These are phyloP conservation scores for Fomitopsis pulvina DNA, from an alignment of 768 basidiomycete genomes.

Conservation along the genomic window DNA sequence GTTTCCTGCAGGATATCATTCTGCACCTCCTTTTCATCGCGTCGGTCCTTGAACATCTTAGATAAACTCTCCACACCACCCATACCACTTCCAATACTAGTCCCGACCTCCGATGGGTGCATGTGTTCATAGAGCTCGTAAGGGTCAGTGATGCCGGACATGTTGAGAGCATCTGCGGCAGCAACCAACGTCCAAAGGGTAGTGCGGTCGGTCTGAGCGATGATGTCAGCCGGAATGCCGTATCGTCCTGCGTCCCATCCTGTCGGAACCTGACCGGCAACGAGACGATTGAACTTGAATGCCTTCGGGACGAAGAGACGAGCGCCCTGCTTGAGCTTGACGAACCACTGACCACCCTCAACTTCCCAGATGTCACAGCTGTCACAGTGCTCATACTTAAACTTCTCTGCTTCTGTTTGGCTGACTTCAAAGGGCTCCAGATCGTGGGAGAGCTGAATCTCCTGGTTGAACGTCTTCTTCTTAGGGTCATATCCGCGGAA, in stretches of 20 bases:
- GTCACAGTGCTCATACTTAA: constrained; percentile 95
- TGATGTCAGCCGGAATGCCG: constrained; percentile 94
- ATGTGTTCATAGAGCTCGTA: constrained; percentile 97
- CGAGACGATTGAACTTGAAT: constrained; percentile 88
- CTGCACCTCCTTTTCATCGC: constrained; percentile 96
- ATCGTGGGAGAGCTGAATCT: constrained; percentile 93
- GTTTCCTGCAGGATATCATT: constrained; percentile 99
- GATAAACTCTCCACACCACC: constrained; percentile 87
- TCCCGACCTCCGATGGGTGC: constrained; percentile 95
- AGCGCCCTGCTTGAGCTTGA: constrained; percentile 98
- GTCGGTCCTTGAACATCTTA: constrained; percentile 98
- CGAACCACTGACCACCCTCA: constrained; percentile 92
- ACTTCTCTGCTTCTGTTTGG: constrained; percentile 85
- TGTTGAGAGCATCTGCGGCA: constrained; percentile 92
- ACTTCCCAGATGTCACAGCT: constrained; percentile 94
- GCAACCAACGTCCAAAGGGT: constrained; percentile 93
- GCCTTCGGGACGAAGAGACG: constrained; percentile 91
- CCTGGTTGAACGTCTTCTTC: constrained; percentile 96
- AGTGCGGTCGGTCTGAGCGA: constrained; percentile 88
- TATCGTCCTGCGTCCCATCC: constrained; percentile 97
- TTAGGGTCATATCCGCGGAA: constrained; percentile 98
- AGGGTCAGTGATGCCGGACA: constrained; percentile 95
- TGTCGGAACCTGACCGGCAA: constrained; percentile 94
- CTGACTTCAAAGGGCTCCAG: constrained; percentile 94
- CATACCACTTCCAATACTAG: constrained; percentile 94